Base-by-base conservation (phyloP, 163 green algal genomes). In the Prototheca cutis region DNA sequence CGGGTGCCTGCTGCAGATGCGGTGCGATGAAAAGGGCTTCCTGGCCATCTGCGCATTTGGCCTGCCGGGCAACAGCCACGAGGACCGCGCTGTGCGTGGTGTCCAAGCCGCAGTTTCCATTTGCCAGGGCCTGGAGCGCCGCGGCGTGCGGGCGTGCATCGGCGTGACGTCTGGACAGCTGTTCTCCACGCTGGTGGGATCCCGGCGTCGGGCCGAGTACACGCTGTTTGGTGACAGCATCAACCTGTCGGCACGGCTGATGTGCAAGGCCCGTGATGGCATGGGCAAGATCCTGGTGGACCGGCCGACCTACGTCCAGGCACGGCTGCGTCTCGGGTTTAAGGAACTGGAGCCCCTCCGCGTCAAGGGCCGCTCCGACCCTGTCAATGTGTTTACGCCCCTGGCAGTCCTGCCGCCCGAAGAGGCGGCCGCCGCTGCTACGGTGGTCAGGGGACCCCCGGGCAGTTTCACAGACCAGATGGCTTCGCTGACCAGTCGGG, bases 11-110 rank as follows among this genome's bases (percentile, higher is more conserved):
- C 42, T 91, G 59, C 80, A 86, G 58, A 58, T 86, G 60, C 77
- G 87, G 17, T 89, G 78, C 58, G 86, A 94, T 56, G 87, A 95
- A 68, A 95, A 95, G 71, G 87, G 87, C 55, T 95, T 89, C 59
- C 62, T 94, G 28, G 76, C 75, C 25, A 88, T 95, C 61, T 88
- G 81, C 61, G 84, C 79, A 0, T 92, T 93, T 68, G 87, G 87
- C n/a, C 73, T 95, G 65, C 82, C 84, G 8, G 84, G 84, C 4
- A 77, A 80, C 53, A 80, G 71, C 21, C 78, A 89, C 49, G 74
- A 87, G 56, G 74, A 89, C 56, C 77, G 80, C 24, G 60, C 85
- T 0, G 53, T 65, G 1, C 59, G 79, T 15, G 87, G 73, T 48
- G 74, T 95, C 33, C 54, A 63, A n/a, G 76, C 83, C 5, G 83